Evolutionary conservation across 1,139 yeast species (phyloP), one percentile per base, ranked within the genome.

Genomic region (Protomyces macrosporus): DNA sequence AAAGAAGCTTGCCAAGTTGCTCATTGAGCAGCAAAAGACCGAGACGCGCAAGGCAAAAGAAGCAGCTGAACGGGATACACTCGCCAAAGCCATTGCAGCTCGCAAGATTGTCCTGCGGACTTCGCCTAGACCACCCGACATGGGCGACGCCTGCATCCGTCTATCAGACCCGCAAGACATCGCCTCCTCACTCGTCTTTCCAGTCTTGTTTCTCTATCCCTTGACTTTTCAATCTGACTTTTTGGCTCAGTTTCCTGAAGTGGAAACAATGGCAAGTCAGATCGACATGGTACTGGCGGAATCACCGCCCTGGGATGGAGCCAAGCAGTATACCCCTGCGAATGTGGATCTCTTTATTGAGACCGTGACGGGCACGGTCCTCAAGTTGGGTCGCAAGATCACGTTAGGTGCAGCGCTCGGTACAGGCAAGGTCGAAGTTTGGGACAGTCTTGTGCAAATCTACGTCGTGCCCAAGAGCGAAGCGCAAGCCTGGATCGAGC

Each of bases 181-280:
- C 62, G 88, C 88, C 69, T 87, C 96, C 0, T 90, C 88, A 70
- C 76, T 93, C 62, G 80, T 87, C 30, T 81, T 90, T 69, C 97
- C 98, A 0, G 87, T 93, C 0, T 79, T 88, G 77, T 78, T 90
- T 14, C 75, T 91, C 66, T 93, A 90, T 70, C 98, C 98, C 12
- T 82, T 93, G 3, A 84, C 84, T 6, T 88, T 87, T 72, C 95
- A 89, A 72, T 88, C 91, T 69, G 97, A 91, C 73, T 85, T 85
- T 69, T 78, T 91, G 45, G 88, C 86, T 5, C 86, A 85, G 67
- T 82, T 88, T 12, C 82, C 93, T 66, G 95, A 88, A 71, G 75
- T 87, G 56, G 76, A 84, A 1, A 82, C 93, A 0, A 84, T 76
- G 5, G 67, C 67, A 5, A 74, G 71, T 6, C 68, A 71, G 39